Evolutionary conservation across 495 filamentous ascomycete species (phyloP).

Genomic region (Rhypophila decipiens): DNA sequence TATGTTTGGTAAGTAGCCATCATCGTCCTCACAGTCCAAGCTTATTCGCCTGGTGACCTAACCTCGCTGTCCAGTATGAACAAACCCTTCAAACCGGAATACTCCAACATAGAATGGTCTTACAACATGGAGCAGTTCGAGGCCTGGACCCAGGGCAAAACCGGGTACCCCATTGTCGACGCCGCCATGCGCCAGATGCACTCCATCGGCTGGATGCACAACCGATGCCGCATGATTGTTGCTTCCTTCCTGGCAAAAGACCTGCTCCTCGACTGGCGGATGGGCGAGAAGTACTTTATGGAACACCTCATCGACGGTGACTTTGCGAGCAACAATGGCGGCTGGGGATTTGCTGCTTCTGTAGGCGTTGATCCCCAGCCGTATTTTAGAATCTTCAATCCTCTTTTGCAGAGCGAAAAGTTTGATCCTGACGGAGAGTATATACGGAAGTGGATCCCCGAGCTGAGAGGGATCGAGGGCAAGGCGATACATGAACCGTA

Average conservation of each 20-base stretch:
- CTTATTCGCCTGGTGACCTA: slow-evolving; percentile 1
- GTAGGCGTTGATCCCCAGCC: slow-evolving; percentile 89
- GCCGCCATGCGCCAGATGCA: slow-evolving; percentile 84
- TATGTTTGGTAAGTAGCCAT: slow-evolving; percentile 71
- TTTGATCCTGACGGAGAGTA: slow-evolving; percentile 65
- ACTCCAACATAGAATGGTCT: slow-evolving; percentile 76
- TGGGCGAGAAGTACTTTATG: slow-evolving; percentile 88
- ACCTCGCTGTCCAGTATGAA: slow-evolving; percentile 63
- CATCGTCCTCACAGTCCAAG: not conserved
- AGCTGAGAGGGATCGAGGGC: slow-evolving; percentile 53
- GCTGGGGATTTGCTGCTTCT: slow-evolving; percentile 78
- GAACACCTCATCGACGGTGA: slow-evolving; percentile 83
- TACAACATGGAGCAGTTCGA: slow-evolving; percentile 62
- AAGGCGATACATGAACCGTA: slow-evolving; percentile 72
- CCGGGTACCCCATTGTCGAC: slow-evolving; percentile 84
- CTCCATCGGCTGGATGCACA: slow-evolving; percentile 76
- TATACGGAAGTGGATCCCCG: slow-evolving; percentile 66
- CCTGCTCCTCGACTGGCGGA: slow-evolving; percentile 82
- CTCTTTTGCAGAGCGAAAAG: slow-evolving; percentile 76
- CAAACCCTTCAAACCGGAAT: slow-evolving; percentile 87
- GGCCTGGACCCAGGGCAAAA: slow-evolving; percentile 70
- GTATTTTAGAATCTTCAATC: slow-evolving; percentile 91
- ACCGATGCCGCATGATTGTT: slow-evolving; percentile 82
- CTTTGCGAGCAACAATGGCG: slow-evolving; percentile 87
- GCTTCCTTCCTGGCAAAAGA: slow-evolving; percentile 86